Conservation (phyloP, 2,329 filamentous ascomycete genomes). For the Alternaria sp. region DNA sequence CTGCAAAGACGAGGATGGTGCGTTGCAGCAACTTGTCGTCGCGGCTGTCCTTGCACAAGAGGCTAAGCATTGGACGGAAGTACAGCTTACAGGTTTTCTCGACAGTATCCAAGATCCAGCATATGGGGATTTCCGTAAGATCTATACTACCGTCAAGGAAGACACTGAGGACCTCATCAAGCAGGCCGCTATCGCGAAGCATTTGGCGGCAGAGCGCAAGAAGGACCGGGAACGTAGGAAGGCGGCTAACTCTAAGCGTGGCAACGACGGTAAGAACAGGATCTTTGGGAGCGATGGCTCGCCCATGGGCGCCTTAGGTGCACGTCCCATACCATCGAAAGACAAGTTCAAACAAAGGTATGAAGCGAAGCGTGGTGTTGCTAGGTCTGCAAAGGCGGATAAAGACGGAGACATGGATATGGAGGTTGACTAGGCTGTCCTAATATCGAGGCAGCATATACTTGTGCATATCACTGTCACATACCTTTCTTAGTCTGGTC, state of each 20-base stretch:
- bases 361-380: not conserved
- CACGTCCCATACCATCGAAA: not conserved
- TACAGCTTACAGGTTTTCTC: not conserved
- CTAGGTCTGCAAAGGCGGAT: not conserved
- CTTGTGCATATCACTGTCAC: not conserved
- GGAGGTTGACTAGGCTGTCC: constrained; percentile 12
- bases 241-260: not conserved
- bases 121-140: constrained; percentile 5
- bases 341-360: not conserved
- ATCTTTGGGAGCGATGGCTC: not conserved
- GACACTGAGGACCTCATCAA: constrained; percentile 4
- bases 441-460: not conserved
- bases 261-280: not conserved
- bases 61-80: not conserved
- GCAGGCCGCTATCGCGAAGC: not conserved
- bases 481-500: not conserved
- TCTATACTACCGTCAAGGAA: constrained; percentile 5
- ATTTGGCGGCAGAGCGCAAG: not conserved
- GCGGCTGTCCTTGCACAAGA: constrained; percentile 5
- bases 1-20: constrained; percentile 13
- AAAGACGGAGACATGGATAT: constrained; percentile 4
- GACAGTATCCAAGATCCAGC: not conserved
- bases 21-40: constrained; percentile 9
- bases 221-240: not conserved
- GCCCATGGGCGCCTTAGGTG: not conserved